Percentiles rank a stretch among this genome's conserved stretches.
These are phyloP conservation scores for Tetrapyrgos nigripes DNA, from an alignment of 1,284 basidiomycete species.

Conservation along the genomic window DNA sequence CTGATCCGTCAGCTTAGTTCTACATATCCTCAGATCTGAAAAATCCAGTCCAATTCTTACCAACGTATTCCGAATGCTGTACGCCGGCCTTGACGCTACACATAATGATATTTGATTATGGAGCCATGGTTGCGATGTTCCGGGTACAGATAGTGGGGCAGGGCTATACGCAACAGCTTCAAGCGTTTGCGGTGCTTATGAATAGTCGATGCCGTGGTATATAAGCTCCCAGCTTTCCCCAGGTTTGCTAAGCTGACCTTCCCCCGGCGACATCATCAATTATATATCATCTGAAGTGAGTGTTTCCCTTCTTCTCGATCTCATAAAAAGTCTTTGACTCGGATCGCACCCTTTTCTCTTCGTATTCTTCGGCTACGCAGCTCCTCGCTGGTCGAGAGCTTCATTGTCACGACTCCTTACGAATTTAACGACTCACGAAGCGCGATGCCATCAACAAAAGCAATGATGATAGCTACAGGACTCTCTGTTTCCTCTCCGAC, in stretches of 20 bases:
- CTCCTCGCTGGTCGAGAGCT: constrained; percentile 20
- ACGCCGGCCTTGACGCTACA: too few relatives aligned
- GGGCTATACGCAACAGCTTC: too few relatives aligned
- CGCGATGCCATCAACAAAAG: constrained; percentile 21
- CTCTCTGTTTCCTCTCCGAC: constrained; percentile 33
- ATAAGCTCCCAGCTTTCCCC: background rate
- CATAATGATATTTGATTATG: too few relatives aligned
- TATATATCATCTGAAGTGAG: background rate
- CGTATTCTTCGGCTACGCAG: background rate
- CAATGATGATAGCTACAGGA: constrained; percentile 35
- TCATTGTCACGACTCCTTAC: constrained; percentile 12
- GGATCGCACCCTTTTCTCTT: background rate
- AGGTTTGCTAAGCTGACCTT: background rate
- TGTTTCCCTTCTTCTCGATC: background rate
- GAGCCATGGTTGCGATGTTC: too few relatives aligned
- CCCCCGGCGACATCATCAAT: background rate
- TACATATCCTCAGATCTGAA: too few relatives aligned
- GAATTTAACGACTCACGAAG: constrained; percentile 8
- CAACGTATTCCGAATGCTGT: too few relatives aligned
- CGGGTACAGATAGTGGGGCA: too few relatives aligned
- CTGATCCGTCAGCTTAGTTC: too few relatives aligned
- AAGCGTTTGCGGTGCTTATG: too few relatives aligned
- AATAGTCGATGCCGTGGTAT: background rate
- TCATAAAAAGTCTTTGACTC: background rate
- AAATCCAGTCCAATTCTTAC: too few relatives aligned